Percentiles rank a stretch among this genome's conserved stretches.
Evolutionary conservation across 2,329 filamentous ascomycete species (phyloP).

Genomic region (Tolypocladium sp.): DNA sequence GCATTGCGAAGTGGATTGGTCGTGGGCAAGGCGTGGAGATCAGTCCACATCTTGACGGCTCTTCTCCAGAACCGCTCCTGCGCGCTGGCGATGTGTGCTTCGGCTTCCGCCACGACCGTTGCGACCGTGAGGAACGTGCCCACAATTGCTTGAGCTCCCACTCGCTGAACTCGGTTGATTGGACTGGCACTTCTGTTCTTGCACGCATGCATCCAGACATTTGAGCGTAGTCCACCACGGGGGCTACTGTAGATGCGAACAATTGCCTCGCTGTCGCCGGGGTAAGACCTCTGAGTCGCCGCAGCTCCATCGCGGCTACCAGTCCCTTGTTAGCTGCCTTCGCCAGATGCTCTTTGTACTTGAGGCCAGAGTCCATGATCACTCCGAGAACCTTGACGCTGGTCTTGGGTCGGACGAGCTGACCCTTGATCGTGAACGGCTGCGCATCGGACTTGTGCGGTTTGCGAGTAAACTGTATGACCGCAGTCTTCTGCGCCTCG

Average conservation of each 20-base stretch:
- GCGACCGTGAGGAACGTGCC: slow-evolving; percentile 9
- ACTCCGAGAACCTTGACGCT: slow-evolving; percentile 10
- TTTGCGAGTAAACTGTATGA: slow-evolving; percentile 13
- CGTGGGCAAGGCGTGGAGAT: slow-evolving; percentile 1
- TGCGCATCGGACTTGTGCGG: not conserved
- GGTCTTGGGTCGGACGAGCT: slow-evolving; percentile 3
- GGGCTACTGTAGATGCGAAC: slow-evolving; percentile 5
- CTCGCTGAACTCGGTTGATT: too few species aligned
- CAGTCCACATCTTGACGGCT: slow-evolving; percentile 2
- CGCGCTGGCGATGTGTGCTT: slow-evolving; percentile 9
- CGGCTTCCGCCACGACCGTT: slow-evolving; percentile 10
- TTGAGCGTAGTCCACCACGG: slow-evolving; percentile 1
- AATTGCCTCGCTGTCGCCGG: slow-evolving; percentile 12
- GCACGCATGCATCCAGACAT: slow-evolving; percentile 2
- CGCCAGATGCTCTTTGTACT: too few species aligned
- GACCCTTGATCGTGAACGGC: slow-evolving; percentile 3
- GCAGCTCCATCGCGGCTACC: too few species aligned
- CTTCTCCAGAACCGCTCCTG: slow-evolving; percentile 9
- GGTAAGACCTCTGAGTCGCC: too few species aligned
- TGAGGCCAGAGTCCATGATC: too few species aligned
- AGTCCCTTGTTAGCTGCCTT: too few species aligned
- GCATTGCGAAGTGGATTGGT: slow-evolving; percentile 2
- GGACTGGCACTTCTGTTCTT: slow-evolving; percentile 1
- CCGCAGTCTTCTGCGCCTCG: slow-evolving; percentile 13
- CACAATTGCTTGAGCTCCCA: too few species aligned